Base-by-base conservation (phyloP, 768 basidiomycete species). In the Macrolepiota dolichaula region DNA sequence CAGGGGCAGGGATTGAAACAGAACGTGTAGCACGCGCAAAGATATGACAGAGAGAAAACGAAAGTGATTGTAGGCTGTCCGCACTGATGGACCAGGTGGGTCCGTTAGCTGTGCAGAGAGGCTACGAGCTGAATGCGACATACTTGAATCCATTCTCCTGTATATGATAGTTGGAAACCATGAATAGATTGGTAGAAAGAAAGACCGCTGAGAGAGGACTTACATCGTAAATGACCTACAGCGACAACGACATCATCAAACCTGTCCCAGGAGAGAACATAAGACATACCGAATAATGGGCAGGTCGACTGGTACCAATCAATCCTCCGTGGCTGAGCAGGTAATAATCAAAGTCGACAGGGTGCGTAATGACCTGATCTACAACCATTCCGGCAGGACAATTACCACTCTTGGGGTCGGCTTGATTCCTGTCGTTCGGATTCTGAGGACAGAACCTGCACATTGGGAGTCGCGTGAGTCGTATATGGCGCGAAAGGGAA, bases 1-100 rank as follows among this genome's bases (percentile, higher is more conserved):
- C 90, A 0, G 92, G 92, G 0, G 92, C 91, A 0, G 92, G 92
- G 46, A 94, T 93, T 0, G 91, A 93, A 0, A 94, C 92, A 0
- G 90, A 90, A 7, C 92, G 86, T 0, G 92, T 94, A 0, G 92
- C 81, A 0, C 91, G 81, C 0, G 92, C 90, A 54, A 91, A 94
- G 0, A 91, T 85, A 51, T 94, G 90, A 67, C 90, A 91, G 0
- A 94, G 76, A 0, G 87, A 83, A 56, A 87, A 94, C 0, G 88
- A 83, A 0, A 93, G 66, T 0, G 79, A 78, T 62, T 94, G 92
- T 44, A 94, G 71, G 3, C 82, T 81, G 65, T 91, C 87, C 17
- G 87, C 77, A 19, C 85, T 89, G 61, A 11, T 61, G 52, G 15
- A 15, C 6, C 29, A 52, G 35, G 19, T 24, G 3, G 54, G 7